These are phyloP conservation scores for Rhynchospora pubera DNA, from an alignment of 176 grass and related monocot species.

Conservation along the genomic window DNA sequence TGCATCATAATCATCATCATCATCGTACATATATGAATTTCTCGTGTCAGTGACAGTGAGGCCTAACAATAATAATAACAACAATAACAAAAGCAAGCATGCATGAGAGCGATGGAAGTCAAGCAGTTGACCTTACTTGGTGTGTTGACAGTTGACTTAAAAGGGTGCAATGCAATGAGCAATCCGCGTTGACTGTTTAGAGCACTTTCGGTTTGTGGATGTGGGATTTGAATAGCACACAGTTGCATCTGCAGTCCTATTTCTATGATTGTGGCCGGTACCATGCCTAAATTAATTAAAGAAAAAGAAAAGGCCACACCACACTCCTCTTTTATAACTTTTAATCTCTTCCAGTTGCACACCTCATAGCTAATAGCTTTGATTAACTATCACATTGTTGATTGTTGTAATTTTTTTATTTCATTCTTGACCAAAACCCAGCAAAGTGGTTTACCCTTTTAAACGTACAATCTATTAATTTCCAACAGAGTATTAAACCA, in stretches of 20 bases:
- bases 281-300: background rate
- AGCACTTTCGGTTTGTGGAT: conserved; percentile 25
- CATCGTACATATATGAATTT: background rate
- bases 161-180: background rate
- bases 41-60: too few relatives aligned
- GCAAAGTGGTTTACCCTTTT: too few relatives aligned
- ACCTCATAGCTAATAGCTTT: too few relatives aligned
- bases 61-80: conserved; percentile 10
- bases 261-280: background rate
- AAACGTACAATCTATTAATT: background rate
- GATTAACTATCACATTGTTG: background rate
- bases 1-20: background rate
- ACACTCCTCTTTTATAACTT: background rate
- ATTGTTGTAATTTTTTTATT: background rate
- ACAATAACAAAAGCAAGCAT: background rate
- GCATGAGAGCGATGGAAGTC: background rate
- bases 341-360: too few relatives aligned
- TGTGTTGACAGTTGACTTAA: background rate
- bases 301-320: too few relatives aligned
- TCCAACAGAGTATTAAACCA: background rate
- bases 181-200: conserved; percentile 16
- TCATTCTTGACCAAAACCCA: too few relatives aligned
- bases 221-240: conserved; percentile 12
- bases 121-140: conserved; percentile 4
- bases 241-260: background rate